A percentile compares a stretch with the other conserved stretches of the same genome.
Evolutionary conservation across 768 basidiomycete species (phyloP).

Genomic region (Leccinum uliginosum): DNA sequence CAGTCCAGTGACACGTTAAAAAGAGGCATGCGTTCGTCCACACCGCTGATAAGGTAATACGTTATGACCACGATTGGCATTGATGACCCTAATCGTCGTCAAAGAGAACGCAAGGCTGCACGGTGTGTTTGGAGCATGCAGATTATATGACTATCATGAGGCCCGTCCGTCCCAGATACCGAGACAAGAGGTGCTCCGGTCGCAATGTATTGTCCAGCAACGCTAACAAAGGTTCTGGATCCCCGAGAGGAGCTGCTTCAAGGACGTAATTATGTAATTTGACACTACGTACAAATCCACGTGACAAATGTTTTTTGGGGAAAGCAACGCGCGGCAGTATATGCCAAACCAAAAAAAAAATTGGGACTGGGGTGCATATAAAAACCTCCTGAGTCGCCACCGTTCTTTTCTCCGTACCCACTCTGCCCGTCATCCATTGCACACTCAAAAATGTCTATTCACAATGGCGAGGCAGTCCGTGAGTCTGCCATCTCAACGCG

Average conservation of each 20-base stretch:
- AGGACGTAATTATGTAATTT: not conserved
- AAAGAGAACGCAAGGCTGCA: not conserved
- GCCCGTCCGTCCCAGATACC: not conserved
- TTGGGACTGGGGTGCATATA: constrained; percentile 32
- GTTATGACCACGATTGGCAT: constrained; percentile 25
- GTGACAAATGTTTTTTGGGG: constrained; percentile 30
- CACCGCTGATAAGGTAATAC: constrained; percentile 14
- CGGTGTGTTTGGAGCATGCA: constrained; percentile 12
- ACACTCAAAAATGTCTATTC: constrained; percentile 30
- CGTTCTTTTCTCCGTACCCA: constrained; percentile 7
- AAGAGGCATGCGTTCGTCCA: constrained; percentile 17
- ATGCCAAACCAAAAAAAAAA: constrained; percentile 24
- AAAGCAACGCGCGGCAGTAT: constrained; percentile 14
- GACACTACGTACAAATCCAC: constrained; percentile 23
- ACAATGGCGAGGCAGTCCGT: constrained; percentile 28
- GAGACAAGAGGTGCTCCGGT: not conserved
- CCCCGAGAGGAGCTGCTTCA: too few species aligned
- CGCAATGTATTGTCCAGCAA: not conserved
- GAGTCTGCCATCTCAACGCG: constrained; percentile 32
- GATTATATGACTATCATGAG: constrained; percentile 12
- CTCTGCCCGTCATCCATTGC: constrained; percentile 5
- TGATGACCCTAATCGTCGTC: constrained; percentile 19
- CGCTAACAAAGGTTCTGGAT: not conserved
- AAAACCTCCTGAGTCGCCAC: constrained; percentile 7
- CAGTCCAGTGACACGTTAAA: not conserved